Evolutionary conservation across 2,329 filamentous ascomycete genomes (phyloP).

Genomic region (Botrytis aclada): DNA sequence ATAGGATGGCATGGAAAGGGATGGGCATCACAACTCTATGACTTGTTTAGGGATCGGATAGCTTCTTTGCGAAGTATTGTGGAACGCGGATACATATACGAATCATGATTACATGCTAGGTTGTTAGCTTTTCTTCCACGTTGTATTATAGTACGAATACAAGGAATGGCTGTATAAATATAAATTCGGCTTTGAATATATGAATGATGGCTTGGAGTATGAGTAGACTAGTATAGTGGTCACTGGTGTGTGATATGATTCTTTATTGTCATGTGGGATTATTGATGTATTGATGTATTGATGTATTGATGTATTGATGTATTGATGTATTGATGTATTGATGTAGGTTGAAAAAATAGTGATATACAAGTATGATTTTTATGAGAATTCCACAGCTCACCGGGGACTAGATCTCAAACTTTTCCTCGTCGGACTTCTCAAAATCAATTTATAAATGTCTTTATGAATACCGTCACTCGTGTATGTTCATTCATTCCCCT

Average conservation of each 20-base stretch:
- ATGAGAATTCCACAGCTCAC: background rate
- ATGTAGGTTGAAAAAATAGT: background rate
- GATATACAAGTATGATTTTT: background rate
- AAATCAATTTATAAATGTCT: background rate
- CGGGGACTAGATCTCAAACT: background rate
- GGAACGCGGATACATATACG: background rate
- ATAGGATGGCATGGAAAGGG: background rate
- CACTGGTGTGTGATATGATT: background rate
- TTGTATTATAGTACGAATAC: background rate
- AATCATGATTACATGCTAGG: background rate
- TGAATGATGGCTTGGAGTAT: background rate
- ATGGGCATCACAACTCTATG: background rate
- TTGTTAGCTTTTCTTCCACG: background rate
- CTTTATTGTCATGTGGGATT: background rate
- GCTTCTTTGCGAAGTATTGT: background rate
- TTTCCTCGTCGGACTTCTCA: background rate
- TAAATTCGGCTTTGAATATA: background rate
- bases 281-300: no score
- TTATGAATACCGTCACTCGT: background rate
- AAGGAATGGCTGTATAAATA: background rate
- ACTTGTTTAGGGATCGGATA: background rate
- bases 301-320: no score
- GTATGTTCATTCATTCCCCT: background rate
- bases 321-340: no score
- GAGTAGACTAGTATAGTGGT: background rate